phyloP scores from a whole-genome alignment of 768 basidiomycete species.

The Gyrodon lividus region DNA sequence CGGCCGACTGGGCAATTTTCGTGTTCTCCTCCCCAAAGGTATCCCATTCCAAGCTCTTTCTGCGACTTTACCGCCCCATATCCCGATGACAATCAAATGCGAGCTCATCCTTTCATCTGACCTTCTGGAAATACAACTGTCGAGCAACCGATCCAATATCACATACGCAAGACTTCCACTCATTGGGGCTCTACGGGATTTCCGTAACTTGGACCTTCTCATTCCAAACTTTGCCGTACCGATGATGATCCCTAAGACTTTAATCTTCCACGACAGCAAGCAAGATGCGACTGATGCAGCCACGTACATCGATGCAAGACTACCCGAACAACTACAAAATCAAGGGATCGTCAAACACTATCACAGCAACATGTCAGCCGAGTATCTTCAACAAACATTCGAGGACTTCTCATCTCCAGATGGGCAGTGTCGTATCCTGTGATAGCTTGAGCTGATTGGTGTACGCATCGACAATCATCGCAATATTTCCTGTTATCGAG shows the following conservation, averaged over 20 bases:
- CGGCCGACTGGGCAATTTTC: not conserved
- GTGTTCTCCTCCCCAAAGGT: not conserved
- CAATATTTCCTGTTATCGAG: too few relatives aligned
- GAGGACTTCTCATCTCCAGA: conserved; percentile 18
- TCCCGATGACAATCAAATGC: not conserved
- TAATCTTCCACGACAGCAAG: conserved; percentile 18
- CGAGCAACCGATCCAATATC: not conserved
- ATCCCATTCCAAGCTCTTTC: conserved; percentile 4
- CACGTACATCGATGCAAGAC: conserved; percentile 4
- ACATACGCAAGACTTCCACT: not conserved
- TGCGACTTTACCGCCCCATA: not conserved
- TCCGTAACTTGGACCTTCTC: not conserved
- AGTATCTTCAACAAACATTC: conserved; percentile 23
- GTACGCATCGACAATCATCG: too few relatives aligned
- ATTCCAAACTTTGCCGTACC: not conserved
- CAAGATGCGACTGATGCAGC: conserved; percentile 12
- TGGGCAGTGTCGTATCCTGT: conserved; percentile 22
- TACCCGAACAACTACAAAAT: conserved; percentile 10
- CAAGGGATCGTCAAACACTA: conserved; percentile 25
- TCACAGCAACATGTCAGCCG: conserved; percentile 25
- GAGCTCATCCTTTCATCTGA: not conserved
- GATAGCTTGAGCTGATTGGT: too few relatives aligned
- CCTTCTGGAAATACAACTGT: not conserved
- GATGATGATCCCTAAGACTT: conserved; percentile 1
- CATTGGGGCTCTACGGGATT: not conserved